A percentile compares a stretch with the other conserved stretches of the same genome.
These are phyloP conservation scores for Lactarius hatsudake DNA, from an alignment of 768 basidiomycete species.

Conservation along the genomic window DNA sequence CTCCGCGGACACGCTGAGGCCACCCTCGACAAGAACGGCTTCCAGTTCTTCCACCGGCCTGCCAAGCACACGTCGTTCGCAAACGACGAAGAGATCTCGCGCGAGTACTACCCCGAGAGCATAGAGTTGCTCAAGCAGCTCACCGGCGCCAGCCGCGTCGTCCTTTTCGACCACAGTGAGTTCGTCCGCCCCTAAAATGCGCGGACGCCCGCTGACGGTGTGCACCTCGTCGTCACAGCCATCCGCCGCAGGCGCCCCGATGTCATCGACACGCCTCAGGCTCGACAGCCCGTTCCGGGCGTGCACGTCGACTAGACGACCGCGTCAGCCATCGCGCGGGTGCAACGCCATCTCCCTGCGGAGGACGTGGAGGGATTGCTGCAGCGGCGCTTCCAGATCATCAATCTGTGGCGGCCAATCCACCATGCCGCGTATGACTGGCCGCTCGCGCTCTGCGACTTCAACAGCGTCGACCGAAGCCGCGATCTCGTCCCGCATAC, in stretches of 20 bases:
- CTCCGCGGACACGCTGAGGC: constrained; percentile 46
- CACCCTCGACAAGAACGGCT: constrained; percentile 51
- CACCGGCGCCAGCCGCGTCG: constrained; percentile 57
- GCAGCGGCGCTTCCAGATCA: constrained; percentile 48
- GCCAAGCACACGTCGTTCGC: constrained; percentile 48
- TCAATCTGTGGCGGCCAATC: constrained; percentile 57
- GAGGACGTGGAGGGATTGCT: constrained; percentile 40
- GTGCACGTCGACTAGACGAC: constrained; percentile 50
- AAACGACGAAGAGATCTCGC: constrained; percentile 50
- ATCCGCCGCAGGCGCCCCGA: too few species aligned
- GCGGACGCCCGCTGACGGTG: constrained; percentile 25
- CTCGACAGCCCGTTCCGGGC: constrained; percentile 42
- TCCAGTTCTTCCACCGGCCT: constrained; percentile 42
- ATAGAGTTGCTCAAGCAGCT: constrained; percentile 54
- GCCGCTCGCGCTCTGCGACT: too few species aligned
- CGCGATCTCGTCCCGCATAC: too few species aligned
- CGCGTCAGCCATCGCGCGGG: constrained; percentile 40
- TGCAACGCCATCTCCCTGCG: constrained; percentile 43
- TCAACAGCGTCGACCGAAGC: too few species aligned
- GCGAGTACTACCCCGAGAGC: constrained; percentile 61
- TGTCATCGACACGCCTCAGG: constrained; percentile 32
- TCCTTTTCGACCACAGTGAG: constrained; percentile 67
- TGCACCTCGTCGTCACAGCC: too few species aligned
- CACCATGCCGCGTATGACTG: too few species aligned
- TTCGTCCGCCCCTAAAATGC: not conserved